Evolutionary conservation across 768 basidiomycete species (phyloP).

Genomic region (Trametes cingulata): DNA sequence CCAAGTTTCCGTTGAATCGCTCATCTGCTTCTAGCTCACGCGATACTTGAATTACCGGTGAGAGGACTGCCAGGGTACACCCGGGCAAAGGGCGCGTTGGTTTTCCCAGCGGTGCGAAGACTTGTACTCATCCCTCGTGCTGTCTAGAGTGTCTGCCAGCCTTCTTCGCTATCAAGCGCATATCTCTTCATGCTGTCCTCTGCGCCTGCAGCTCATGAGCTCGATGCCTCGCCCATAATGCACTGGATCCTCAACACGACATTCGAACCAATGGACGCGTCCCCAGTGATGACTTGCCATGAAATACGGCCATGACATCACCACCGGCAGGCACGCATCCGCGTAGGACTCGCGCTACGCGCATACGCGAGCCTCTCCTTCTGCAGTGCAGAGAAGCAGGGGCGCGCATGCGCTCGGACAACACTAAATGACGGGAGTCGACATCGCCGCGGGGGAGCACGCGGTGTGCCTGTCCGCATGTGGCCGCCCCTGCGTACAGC

Average conservation of each 20-base stretch:
- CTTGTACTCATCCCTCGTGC: too few species aligned
- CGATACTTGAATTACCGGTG: not conserved
- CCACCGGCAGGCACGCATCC: not conserved
- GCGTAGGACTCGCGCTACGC: not conserved
- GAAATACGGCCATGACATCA: not conserved
- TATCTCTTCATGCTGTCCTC: too few species aligned
- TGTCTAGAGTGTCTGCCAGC: too few species aligned
- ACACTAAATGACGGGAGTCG: not conserved
- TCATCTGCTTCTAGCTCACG: conserved; percentile 5
- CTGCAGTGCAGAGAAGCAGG: not conserved
- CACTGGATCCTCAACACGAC: too few species aligned
- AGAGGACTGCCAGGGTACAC: not conserved
- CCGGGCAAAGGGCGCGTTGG: not conserved
- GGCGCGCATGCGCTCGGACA: not conserved
- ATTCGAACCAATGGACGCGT: too few species aligned
- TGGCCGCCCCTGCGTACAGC: not conserved
- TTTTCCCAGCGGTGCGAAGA: conserved; percentile 4
- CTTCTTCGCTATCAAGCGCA: too few species aligned
- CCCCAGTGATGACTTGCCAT: too few species aligned
- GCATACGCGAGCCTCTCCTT: not conserved
- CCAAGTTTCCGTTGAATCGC: not conserved
- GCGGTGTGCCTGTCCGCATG: not conserved
- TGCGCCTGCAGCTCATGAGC: too few species aligned
- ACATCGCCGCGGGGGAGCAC: not conserved
- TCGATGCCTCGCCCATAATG: too few species aligned